Base-by-base conservation (phyloP, 345 rosid species). In the Arabis hirsuta region DNA sequence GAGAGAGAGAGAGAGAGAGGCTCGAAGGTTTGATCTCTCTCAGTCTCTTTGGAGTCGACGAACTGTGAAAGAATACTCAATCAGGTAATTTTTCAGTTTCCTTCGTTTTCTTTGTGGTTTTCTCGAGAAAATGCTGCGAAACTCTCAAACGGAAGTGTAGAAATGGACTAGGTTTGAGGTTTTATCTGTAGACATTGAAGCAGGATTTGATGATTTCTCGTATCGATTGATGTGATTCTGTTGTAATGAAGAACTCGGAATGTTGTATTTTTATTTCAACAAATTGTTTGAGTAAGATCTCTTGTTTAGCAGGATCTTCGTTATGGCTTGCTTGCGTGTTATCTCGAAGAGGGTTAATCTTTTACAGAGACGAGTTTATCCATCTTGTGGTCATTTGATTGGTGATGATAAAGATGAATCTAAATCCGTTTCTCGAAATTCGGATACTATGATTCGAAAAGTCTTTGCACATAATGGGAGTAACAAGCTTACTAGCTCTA, bases 281-380 rank as follows among this genome's bases (percentile, higher is more conserved):
- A 58, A 27, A 13, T 54, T 27, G 39, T 22, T 29, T 70, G n/a
- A 48, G 3, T 59, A 26, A 64, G 16, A 44, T 12, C 27, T 29
- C 2, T 7, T 14, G 55, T 54, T 12, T 13, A 34, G 43, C 42
- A 76, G 73, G 76, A 62, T 48, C 48, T 7, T 71, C 11, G 42
- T 6, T n/a, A 82, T 82, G 86, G 81, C 83, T 60, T 78, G 55
- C 39, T 50, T 72, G 53, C 83, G 82, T 47, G 36, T 80, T 19
- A 42, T 82, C 61, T 67, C 76, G 6, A 69, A 52, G 38, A 67
- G 79, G 62, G 55, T 72, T 39, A 65, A 71, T 72, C 65, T 60
- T 4, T 45, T 78, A 41, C 71, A 74, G 39, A 75, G 82, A 76
- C 9, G 82, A 60, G 74, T 69, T 42, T 76, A 72, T 56, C 82